Conservation (phyloP, 345 rosid species). For the Populus deltoides region DNA sequence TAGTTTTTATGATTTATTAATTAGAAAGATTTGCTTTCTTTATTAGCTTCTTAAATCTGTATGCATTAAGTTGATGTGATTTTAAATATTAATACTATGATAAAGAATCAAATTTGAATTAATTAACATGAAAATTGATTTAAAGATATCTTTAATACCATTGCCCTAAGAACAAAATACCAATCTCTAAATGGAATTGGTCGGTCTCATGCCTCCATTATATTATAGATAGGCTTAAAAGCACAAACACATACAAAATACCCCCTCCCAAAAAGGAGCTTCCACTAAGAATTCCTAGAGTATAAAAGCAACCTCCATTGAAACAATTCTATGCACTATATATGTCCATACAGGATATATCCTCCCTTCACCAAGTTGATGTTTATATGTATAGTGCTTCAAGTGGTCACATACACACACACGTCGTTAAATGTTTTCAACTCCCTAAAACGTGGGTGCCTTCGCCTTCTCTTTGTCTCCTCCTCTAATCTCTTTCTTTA, state of each 20-base stretch:
- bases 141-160: too few relatives aligned
- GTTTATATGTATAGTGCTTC: neutral
- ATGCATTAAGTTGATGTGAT: too few relatives aligned
- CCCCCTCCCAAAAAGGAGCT: neutral
- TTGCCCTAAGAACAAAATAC: too few relatives aligned
- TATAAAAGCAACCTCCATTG: slow-evolving; percentile 4
- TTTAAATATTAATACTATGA: too few relatives aligned
- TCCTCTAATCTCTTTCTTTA: too few relatives aligned
- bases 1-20: too few relatives aligned
- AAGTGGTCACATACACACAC: slow-evolving; percentile 27
- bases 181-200: slow-evolving; percentile 2
- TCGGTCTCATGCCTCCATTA: slow-evolving; percentile 20
- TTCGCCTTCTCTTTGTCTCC: slow-evolving; percentile 10
- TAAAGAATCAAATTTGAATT: too few relatives aligned
- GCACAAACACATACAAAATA: neutral
- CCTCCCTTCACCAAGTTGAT: slow-evolving; percentile 19
- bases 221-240: neutral
- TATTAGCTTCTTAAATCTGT: too few relatives aligned
- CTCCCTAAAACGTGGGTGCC: slow-evolving; percentile 28
- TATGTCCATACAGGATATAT: neutral
- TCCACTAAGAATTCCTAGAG: slow-evolving; percentile 26
- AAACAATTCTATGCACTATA: neutral
- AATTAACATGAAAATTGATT: too few relatives aligned
- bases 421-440: neutral
- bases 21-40: too few relatives aligned